These are phyloP conservation scores for Diplodia intermedia DNA, from an alignment of 2,329 filamentous ascomycete species.

Conservation along the genomic window DNA sequence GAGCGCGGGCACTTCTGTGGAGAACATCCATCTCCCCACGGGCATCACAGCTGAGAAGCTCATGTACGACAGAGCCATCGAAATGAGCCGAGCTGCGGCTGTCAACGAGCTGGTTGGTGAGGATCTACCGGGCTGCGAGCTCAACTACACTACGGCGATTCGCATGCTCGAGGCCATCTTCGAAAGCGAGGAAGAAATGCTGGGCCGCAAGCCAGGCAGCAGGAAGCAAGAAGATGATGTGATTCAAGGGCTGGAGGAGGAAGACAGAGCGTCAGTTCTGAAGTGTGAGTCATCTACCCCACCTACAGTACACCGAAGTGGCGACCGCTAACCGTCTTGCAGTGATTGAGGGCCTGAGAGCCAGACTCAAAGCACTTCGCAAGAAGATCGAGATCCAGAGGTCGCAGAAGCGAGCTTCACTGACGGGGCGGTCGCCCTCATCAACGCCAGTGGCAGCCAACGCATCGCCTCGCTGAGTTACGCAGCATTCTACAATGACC, in stretches of 20 bases:
- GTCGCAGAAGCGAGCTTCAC: conserved; percentile 43
- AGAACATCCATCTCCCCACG: conserved; percentile 82
- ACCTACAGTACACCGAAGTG: neutral
- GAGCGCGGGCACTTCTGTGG: conserved; percentile 66
- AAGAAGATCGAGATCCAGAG: conserved; percentile 53
- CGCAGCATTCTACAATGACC: neutral
- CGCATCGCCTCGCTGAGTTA: conserved; percentile 24
- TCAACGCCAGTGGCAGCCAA: conserved; percentile 20
- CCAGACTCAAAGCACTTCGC: conserved; percentile 51
- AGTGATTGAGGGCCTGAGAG: conserved; percentile 57
- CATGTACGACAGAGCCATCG: conserved; percentile 96
- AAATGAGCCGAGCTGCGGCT: conserved; percentile 94
- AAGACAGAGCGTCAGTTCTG: conserved; percentile 75
- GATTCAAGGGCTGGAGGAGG: conserved; percentile 65
- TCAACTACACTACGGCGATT: conserved; percentile 91
- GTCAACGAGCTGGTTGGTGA: conserved; percentile 96
- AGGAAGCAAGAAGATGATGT: conserved; percentile 54
- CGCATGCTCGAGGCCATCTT: conserved; percentile 94
- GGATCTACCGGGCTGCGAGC: conserved; percentile 84
- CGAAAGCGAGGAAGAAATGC: conserved; percentile 72
- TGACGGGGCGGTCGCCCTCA: conserved; percentile 28
- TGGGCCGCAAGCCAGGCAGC: conserved; percentile 55
- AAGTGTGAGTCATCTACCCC: conserved; percentile 66
- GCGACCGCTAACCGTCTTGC: neutral
- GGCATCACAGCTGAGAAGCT: conserved; percentile 94